A percentile compares a stretch with the other conserved stretches of the same genome.
Evolutionary conservation across 169 alveolate species (phyloP).

Genomic region (Cystoisospora suis): DNA sequence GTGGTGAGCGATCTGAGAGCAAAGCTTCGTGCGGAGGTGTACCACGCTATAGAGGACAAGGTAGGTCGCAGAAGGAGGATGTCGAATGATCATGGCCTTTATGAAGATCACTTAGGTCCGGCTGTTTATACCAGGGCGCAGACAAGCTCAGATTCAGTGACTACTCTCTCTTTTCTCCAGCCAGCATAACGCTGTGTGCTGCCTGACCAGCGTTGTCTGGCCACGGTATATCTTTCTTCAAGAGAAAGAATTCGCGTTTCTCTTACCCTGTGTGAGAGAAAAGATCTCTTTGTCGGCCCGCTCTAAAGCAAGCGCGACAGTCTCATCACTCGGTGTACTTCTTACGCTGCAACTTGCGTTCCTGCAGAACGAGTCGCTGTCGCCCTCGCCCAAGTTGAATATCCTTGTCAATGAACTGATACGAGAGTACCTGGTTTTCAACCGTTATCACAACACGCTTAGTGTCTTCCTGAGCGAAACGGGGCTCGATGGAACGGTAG

Average conservation of each 20-base stretch:
- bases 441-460: constrained; percentile 32
- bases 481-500: background rate
- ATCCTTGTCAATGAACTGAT: constrained; percentile 18
- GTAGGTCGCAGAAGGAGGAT: background rate
- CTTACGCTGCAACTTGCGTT: background rate
- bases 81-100: background rate
- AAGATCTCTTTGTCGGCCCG: background rate
- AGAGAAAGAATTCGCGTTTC: background rate
- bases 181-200: background rate
- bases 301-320: no score
- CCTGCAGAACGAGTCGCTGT: background rate
- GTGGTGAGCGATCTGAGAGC: background rate
- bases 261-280: background rate
- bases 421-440: constrained; percentile 35
- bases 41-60: constrained; percentile 15
- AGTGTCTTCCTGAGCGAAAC: constrained; percentile 44
- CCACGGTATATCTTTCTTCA: background rate
- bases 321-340: no score
- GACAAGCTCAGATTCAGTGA: background rate
- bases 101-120: background rate
- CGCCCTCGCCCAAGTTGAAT: background rate
- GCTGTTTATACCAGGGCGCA: background rate
- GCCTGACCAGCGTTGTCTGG: background rate
- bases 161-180: background rate
- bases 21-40: constrained; percentile 4